These are phyloP conservation scores for Beauveria scarabaeidicola DNA, from an alignment of 2,329 filamentous ascomycete genomes.

Conservation along the genomic window DNA sequence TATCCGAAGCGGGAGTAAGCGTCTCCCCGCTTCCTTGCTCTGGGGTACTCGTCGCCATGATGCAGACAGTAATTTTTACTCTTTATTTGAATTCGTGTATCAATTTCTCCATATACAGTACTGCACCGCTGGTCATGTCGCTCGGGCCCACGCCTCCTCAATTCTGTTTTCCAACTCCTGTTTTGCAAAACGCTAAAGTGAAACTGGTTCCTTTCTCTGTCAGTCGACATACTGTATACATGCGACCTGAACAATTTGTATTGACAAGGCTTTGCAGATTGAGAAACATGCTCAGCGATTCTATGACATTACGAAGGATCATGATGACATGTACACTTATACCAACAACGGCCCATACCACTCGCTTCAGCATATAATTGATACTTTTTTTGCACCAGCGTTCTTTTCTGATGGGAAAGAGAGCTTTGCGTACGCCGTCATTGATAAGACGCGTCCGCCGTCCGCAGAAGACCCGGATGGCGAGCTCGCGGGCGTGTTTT, in stretches of 20 bases:
- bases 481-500: not conserved
- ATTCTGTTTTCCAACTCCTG: not conserved
- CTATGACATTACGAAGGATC: conserved; percentile 2
- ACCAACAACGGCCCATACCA: not conserved
- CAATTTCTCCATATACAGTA: not conserved
- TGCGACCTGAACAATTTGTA: not conserved
- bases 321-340: conserved; percentile 1
- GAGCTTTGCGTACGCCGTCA: conserved; percentile 3
- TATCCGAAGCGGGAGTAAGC: not conserved
- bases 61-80: not conserved
- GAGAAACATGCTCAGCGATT: not conserved
- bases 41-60: not conserved
- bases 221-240: not conserved
- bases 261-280: not conserved
- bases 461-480: not conserved
- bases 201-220: conserved; percentile 3
- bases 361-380: not conserved
- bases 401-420: not conserved
- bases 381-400: not conserved
- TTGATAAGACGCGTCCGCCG: not conserved
- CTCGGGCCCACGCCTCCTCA: not conserved
- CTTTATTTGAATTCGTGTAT: not conserved
- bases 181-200: not conserved
- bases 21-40: not conserved
- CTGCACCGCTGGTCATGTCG: not conserved